Conservation (phyloP, 306 rosid genomes). For the Carpinus viminea region DNA sequence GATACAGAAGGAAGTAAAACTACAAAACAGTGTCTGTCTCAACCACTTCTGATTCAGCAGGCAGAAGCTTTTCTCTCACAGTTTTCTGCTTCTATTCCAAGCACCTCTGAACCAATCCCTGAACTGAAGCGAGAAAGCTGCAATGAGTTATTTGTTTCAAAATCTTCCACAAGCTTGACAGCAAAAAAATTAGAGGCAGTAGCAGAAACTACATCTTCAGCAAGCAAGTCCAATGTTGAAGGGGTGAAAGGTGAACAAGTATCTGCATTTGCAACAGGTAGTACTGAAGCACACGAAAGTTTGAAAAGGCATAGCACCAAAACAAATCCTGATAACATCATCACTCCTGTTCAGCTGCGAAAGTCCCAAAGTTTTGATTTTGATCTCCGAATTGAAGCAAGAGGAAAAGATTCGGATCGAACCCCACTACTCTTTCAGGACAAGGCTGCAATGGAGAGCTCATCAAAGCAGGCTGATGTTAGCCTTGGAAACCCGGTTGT, state of each 20-base stretch:
- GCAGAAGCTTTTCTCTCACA: slow-evolving; percentile 28
- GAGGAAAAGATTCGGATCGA: slow-evolving; percentile 54
- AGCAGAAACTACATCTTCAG: slow-evolving; percentile 33
- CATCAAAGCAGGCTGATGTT: slow-evolving; percentile 24
- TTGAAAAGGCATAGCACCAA: slow-evolving; percentile 63
- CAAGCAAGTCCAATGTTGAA: slow-evolving; percentile 26
- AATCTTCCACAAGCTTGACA: too few relatives aligned
- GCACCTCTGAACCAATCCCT: too few relatives aligned
- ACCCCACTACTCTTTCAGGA: slow-evolving; percentile 53
- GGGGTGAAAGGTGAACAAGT: not conserved
- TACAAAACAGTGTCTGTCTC: slow-evolving; percentile 24
- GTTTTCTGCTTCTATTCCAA: slow-evolving; percentile 15
- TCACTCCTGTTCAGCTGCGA: slow-evolving; percentile 43
- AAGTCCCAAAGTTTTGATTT: slow-evolving; percentile 85
- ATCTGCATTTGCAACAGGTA: slow-evolving; percentile 31
- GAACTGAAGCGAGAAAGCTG: too few relatives aligned
- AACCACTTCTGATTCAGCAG: slow-evolving; percentile 20
- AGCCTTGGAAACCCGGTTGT: slow-evolving; percentile 27
- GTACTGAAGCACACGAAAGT: slow-evolving; percentile 39
- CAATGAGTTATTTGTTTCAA: too few relatives aligned
- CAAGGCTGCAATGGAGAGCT: slow-evolving; percentile 35
- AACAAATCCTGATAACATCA: slow-evolving; percentile 57
- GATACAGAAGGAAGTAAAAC: slow-evolving; percentile 26
- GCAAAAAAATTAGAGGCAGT: slow-evolving; percentile 28
- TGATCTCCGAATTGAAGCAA: slow-evolving; percentile 53